Evolutionary conservation across 768 basidiomycete species (phyloP).

Genomic region (Hericium rajendrae): DNA sequence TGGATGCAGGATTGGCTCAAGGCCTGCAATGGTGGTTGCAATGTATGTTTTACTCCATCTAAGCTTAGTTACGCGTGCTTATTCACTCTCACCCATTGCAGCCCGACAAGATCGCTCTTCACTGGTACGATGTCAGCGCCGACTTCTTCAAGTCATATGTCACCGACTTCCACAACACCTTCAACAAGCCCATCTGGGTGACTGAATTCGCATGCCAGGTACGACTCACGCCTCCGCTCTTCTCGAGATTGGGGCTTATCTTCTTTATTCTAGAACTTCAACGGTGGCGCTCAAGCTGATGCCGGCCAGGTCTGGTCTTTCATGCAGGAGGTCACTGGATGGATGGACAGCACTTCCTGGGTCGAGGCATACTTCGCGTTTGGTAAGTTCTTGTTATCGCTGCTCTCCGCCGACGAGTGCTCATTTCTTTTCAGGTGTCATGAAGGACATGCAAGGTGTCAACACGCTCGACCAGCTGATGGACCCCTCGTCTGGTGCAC

Average conservation of each 20-base stretch:
- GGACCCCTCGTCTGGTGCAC: slow-evolving; percentile 27
- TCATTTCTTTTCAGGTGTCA: slow-evolving; percentile 28
- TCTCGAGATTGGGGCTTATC: background rate
- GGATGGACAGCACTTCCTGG: slow-evolving; percentile 34
- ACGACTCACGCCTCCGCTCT: background rate
- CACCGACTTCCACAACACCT: slow-evolving; percentile 33
- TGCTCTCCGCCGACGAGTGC: too few relatives aligned
- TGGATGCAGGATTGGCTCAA: slow-evolving; percentile 61
- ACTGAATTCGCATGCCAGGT: slow-evolving; percentile 69
- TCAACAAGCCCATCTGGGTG: slow-evolving; percentile 39
- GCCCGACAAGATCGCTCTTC: slow-evolving; percentile 50
- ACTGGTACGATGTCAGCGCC: slow-evolving; percentile 55
- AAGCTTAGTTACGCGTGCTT: background rate
- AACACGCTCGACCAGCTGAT: slow-evolving; percentile 47
- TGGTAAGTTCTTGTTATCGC: slow-evolving; percentile 34
- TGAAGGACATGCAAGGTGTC: slow-evolving; percentile 46
- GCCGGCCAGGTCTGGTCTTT: slow-evolving; percentile 36
- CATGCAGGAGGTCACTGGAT: slow-evolving; percentile 34
- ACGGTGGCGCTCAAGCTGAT: slow-evolving; percentile 31
- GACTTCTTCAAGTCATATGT: slow-evolving; percentile 45
- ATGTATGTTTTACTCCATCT: slow-evolving; percentile 29
- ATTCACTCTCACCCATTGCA: slow-evolving; percentile 15
- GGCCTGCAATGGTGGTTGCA: slow-evolving; percentile 38
- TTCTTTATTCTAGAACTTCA: slow-evolving; percentile 40
- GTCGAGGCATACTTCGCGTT: slow-evolving; percentile 46